A percentile compares a stretch with the other conserved stretches of the same genome.
Conservation (phyloP, 2,329 filamentous ascomycete species). For the Esteya vermicola region DNA sequence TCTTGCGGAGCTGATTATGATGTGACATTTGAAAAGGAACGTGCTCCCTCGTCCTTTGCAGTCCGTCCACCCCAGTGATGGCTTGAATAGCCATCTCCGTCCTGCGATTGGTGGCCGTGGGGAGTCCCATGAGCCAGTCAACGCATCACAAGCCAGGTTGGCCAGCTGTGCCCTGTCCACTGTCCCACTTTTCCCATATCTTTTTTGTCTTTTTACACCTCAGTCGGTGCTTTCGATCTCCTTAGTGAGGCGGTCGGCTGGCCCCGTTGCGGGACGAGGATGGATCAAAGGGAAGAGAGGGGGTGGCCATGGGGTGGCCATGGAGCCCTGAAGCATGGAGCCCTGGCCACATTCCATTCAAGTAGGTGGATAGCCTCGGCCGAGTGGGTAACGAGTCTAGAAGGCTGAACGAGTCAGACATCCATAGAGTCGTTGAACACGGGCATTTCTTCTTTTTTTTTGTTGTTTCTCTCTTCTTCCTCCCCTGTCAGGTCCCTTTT, state of each 20-base stretch:
- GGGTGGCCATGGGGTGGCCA: not conserved
- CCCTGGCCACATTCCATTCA: not conserved
- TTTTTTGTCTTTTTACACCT: not conserved
- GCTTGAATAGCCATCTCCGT: slow-evolving; percentile 7
- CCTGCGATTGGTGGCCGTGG: slow-evolving; percentile 15
- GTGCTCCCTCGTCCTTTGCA: too few relatives aligned
- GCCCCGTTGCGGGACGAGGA: slow-evolving; percentile 6
- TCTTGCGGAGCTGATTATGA: too few relatives aligned
- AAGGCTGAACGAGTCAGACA: too few relatives aligned
- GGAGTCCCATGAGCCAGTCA: slow-evolving; percentile 9
- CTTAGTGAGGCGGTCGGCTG: slow-evolving; percentile 4
- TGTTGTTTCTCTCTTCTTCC: not conserved
- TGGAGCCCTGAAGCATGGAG: too few relatives aligned
- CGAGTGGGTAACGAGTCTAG: too few relatives aligned
- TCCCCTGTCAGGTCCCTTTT: too few relatives aligned
- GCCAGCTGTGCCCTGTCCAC: slow-evolving; percentile 10
- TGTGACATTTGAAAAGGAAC: too few relatives aligned
- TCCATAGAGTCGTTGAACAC: too few relatives aligned
- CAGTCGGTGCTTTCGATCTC: not conserved
- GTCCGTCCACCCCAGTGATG: too few relatives aligned
- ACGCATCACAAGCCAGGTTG: slow-evolving; percentile 6
- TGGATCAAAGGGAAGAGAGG: not conserved
- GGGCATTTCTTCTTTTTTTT: not conserved
- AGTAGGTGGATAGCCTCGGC: not conserved
- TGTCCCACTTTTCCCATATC: slow-evolving; percentile 12